Evolutionary conservation across 805 yeast genomes (phyloP).

Genomic region (Hanseniaspora vineae): DNA sequence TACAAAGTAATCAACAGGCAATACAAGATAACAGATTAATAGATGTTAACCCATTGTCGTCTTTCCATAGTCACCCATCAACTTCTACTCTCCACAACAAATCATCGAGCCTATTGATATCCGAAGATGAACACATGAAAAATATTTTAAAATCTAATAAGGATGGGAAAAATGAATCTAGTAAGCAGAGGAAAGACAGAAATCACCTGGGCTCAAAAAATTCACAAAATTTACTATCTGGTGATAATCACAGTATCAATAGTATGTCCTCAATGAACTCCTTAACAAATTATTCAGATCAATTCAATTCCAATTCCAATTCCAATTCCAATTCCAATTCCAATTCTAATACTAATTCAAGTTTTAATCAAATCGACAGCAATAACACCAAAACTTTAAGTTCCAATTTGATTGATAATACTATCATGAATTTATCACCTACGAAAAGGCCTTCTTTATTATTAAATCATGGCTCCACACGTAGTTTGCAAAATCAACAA

Average conservation of each 20-base stretch:
- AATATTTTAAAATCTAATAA: no score
- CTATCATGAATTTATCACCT: background rate
- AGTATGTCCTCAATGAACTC: constrained; percentile 6
- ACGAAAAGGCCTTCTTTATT: background rate
- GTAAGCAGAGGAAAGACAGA: background rate
- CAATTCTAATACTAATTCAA: no score
- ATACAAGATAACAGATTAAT: background rate
- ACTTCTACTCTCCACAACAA: background rate
- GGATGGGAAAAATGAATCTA: no score
- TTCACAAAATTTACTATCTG: background rate
- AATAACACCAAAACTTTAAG: constrained; percentile 1
- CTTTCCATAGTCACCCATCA: background rate
- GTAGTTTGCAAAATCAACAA: no score
- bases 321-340: no score
- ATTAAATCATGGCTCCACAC: no score
- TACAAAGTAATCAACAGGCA: background rate
- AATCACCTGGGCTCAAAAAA: background rate
- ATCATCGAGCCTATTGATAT: background rate
- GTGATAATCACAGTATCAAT: background rate
- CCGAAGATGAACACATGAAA: background rate
- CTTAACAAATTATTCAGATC: background rate
- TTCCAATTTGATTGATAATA: background rate
- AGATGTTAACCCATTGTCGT: background rate
- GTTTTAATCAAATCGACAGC: background rate
- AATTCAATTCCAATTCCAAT: no score